These are phyloP conservation scores for Solanum hybrid DNA, from an alignment of 305 asterid species.

Conservation along the genomic window DNA sequence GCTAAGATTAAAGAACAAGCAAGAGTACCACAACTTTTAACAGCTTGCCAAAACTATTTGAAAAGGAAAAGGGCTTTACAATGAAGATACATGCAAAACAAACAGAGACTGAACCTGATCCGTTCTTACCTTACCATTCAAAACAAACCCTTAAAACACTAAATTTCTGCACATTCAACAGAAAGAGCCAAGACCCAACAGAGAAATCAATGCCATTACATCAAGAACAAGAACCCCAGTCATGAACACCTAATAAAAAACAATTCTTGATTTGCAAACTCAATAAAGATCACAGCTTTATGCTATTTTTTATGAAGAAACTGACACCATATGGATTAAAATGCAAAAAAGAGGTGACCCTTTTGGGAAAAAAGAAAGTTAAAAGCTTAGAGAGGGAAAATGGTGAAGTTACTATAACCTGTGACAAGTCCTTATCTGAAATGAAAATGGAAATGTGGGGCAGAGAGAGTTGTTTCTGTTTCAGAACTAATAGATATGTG, in stretches of 20 bases:
- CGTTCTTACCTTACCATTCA: conserved; percentile 23
- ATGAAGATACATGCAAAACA: conserved; percentile 18
- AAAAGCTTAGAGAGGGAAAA: neutral
- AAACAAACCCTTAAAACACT: conserved; percentile 12
- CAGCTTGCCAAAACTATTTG: conserved; percentile 21
- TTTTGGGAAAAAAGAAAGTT: neutral
- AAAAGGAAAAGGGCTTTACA: conserved; percentile 18
- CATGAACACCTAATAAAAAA: neutral
- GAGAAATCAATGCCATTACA: conserved; percentile 5
- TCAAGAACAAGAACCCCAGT: neutral
- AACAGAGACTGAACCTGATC: conserved; percentile 22
- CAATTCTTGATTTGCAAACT: neutral
- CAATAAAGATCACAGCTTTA: conserved; percentile 14
- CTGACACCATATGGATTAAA: neutral
- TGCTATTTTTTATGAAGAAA: neutral
- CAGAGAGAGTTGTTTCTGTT: conserved; percentile 5
- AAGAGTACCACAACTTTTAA: conserved; percentile 4
- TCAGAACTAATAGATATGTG: neutral
- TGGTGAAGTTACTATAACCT: conserved; percentile 2
- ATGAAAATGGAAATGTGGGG: conserved; percentile 10
- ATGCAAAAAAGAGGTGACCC: neutral
- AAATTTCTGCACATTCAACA: conserved; percentile 4
- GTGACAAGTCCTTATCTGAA: conserved; percentile 14
- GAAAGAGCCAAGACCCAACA: neutral
- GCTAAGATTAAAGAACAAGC: neutral